Evolutionary conservation across 441 rosid species (phyloP).

Genomic region (Aquilaria agallochum): DNA sequence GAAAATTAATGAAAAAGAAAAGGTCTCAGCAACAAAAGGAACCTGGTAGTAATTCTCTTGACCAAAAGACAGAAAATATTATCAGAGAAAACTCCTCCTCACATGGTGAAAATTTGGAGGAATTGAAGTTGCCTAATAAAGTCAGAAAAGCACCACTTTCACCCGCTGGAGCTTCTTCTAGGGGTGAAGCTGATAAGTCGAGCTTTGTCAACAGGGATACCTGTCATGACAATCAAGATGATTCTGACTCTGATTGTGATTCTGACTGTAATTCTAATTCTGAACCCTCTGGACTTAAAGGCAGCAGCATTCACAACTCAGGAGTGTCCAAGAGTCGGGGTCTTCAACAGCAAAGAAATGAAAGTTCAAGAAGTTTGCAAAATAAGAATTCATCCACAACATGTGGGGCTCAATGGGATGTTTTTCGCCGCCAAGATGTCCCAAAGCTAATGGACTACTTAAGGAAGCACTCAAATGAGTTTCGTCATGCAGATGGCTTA

Average conservation of each 20-base stretch:
- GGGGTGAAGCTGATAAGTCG: constrained; percentile 19
- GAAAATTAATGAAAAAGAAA: constrained; percentile 66
- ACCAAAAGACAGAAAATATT: constrained; percentile 23
- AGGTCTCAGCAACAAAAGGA: constrained; percentile 35
- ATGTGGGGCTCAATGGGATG: constrained; percentile 93
- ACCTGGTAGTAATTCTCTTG: constrained; percentile 17
- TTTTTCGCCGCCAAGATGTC: constrained; percentile 88
- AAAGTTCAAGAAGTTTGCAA: constrained; percentile 22
- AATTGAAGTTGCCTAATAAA: constrained; percentile 24
- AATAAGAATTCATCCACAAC: constrained; percentile 35
- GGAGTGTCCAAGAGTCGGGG: constrained; percentile 33
- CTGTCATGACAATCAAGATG: constrained; percentile 28
- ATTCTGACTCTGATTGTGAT: constrained; percentile 37
- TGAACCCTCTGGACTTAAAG: constrained; percentile 38
- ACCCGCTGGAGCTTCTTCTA: constrained; percentile 40
- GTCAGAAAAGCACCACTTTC: constrained; percentile 34
- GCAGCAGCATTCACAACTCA: constrained; percentile 26
- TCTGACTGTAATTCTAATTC: constrained; percentile 55
- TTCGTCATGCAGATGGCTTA: constrained; percentile 32
- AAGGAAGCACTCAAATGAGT: constrained; percentile 58
- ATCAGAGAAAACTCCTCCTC: constrained; percentile 20
- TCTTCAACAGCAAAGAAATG: constrained; percentile 25
- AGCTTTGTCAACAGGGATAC: constrained; percentile 18
- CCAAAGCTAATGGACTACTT: constrained; percentile 81
- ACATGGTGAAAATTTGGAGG: constrained; percentile 31